phyloP scores from a whole-genome alignment of 176 grass and related monocot genomes.

The Oryza brachyantha region DNA sequence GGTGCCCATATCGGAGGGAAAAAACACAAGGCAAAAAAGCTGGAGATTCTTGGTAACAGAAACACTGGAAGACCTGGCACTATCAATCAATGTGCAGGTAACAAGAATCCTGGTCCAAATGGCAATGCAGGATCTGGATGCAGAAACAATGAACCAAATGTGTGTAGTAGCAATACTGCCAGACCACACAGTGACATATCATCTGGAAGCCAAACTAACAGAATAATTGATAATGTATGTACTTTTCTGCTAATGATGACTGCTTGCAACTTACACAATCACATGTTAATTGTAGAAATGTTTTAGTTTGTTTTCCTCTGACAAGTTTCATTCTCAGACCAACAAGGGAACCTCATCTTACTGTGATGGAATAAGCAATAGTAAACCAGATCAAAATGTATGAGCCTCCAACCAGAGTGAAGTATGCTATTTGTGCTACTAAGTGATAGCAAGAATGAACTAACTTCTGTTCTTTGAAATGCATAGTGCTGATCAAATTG shows the following conservation, averaged over 20 bases:
- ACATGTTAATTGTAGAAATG: not conserved
- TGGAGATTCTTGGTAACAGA: conserved; percentile 45
- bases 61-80: conserved; percentile 16
- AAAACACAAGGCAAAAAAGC: conserved; percentile 60
- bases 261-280: not conserved
- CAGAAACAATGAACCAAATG: conserved; percentile 19
- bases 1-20: conserved; percentile 60
- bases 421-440: not conserved
- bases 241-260: not conserved
- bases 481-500: not conserved
- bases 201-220: conserved; percentile 25
- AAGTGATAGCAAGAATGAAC: not conserved
- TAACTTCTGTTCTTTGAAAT: not conserved
- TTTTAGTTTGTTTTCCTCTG: not conserved
- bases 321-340: not conserved
- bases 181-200: not conserved
- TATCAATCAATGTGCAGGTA: conserved; percentile 10
- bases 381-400: conserved; percentile 1
- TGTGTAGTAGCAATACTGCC: not conserved
- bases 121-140: conserved; percentile 21
- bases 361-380: not conserved
- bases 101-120: conserved; percentile 16
- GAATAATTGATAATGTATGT: not conserved
- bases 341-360: not conserved
- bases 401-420: not conserved